Base-by-base conservation (phyloP, 331 rosid species). In the Malus hybrid region DNA sequence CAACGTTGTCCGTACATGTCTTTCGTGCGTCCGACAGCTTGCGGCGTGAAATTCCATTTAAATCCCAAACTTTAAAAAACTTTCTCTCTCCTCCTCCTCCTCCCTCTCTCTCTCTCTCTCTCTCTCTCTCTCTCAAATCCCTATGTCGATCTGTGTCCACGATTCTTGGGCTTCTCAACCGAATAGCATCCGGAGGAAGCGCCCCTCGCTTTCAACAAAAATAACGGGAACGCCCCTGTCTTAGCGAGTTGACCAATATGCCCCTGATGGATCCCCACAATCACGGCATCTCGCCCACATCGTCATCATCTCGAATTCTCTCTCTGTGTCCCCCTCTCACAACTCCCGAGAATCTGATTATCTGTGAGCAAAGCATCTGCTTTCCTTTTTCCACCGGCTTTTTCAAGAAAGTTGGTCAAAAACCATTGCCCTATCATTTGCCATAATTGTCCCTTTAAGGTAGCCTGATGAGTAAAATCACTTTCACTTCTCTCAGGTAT, bases 141-240 rank as follows among this genome's bases (percentile, higher is more conserved):
- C 87, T 29, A 83, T 83, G 86, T 77, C 74, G 91, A 85, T 85
- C 65, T 80, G 80, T 52, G 82, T 76, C 87, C 86, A 80, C 80
- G 83, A 85, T 80, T 87, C 83, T 78, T 76, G 84, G 80, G 78
- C 73, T 75, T 63, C 77, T 7, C 22, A 70, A 71, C 71, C 50
- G 54, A 59, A 63, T 54, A 22, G 71, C 73, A 42, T 28, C 12
- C 1, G n/a, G 3, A 16, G 5, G 28, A 10, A 27, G 10, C 18
- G 10, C 20, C 73, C 83, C 74, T 27, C 22, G 6, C 1, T 2
- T 48, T 29, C 4, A 0, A 0, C 0, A 0, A 6, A 19, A 77
- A 82, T 80, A 63, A 83, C 89, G 15, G 16, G 6, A 34, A 6
- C 2, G 64, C 81, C 79, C 55, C 24, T 2, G 3, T 28, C 0